Conservation (phyloP, 1,284 basidiomycete genomes). For the Irpex sp. region DNA sequence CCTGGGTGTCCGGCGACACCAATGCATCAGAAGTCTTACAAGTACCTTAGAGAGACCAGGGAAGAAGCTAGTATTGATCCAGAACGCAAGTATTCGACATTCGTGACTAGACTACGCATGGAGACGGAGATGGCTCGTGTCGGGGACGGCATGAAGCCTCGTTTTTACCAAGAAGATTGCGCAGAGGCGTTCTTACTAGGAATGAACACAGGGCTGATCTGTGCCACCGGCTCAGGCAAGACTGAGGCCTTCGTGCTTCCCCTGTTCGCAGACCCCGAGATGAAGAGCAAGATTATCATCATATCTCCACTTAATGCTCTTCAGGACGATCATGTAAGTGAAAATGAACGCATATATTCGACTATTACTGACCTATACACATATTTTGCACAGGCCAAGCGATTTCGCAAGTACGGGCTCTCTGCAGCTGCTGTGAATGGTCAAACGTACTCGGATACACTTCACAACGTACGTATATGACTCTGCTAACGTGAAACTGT, state of each 20-base stretch:
- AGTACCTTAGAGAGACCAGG: no score
- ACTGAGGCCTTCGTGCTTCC: slow-evolving; percentile 35
- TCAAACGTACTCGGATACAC: slow-evolving; percentile 20
- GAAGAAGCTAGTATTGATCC: background rate
- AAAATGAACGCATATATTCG: background rate
- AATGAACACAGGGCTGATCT: slow-evolving; percentile 30
- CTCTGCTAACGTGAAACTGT: no score
- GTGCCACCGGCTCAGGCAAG: slow-evolving; percentile 32
- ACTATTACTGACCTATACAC: background rate
- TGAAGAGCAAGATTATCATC: slow-evolving; percentile 21
- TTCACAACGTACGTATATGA: slow-evolving; percentile 20
- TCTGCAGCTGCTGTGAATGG: slow-evolving; percentile 30
- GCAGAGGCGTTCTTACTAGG: slow-evolving; percentile 30
- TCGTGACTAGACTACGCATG: background rate
- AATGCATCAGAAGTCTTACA: no score
- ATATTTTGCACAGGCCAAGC: slow-evolving; percentile 10
- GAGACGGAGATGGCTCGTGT: background rate
- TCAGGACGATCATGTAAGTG: slow-evolving; percentile 22
- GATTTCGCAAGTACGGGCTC: slow-evolving; percentile 28
- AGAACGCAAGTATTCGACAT: background rate
- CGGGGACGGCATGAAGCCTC: background rate
- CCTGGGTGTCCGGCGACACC: no score
- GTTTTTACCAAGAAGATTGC: slow-evolving; percentile 33
- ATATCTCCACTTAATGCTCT: slow-evolving; percentile 33
- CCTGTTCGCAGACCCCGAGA: slow-evolving; percentile 14